phyloP scores from a whole-genome alignment of 495 filamentous ascomycete species.

The Letharia columbiana region DNA sequence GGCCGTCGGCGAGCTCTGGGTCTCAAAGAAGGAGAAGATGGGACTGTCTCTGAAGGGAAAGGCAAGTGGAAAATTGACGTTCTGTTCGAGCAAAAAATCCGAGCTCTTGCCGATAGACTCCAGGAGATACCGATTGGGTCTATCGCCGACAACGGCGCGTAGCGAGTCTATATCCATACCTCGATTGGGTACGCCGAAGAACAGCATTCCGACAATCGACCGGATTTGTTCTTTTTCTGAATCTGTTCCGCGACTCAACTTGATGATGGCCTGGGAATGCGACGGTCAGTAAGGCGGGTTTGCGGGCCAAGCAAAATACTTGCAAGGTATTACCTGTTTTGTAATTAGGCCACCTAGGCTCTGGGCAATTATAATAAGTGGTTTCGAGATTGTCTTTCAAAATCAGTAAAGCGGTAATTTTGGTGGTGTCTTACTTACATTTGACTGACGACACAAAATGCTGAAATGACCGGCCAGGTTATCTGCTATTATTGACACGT shows the following conservation, averaged over 20 bases:
- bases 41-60: not conserved
- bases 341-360: no score
- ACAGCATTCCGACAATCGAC: not conserved
- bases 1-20: not conserved
- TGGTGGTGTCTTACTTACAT: no score
- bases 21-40: constrained; percentile 3
- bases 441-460: not conserved
- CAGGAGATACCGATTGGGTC: not conserved
- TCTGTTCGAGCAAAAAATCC: not conserved
- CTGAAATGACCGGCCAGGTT: not conserved
- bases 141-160: not conserved
- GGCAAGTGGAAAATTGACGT: not conserved
- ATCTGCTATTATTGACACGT: not conserved
- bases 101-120: not conserved
- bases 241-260: not conserved
- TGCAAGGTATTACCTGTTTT: no score
- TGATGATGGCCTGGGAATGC: no score
- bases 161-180: not conserved
- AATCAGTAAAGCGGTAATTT: no score
- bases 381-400: no score
- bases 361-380: no score
- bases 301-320: no score
- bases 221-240: not conserved
- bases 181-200: not conserved
- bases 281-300: no score